Percentiles rank a stretch among this genome's conserved stretches.
phyloP scores from a whole-genome alignment of 371 early-diverging fungal species.

The Dichotomocladium elegans region DNA sequence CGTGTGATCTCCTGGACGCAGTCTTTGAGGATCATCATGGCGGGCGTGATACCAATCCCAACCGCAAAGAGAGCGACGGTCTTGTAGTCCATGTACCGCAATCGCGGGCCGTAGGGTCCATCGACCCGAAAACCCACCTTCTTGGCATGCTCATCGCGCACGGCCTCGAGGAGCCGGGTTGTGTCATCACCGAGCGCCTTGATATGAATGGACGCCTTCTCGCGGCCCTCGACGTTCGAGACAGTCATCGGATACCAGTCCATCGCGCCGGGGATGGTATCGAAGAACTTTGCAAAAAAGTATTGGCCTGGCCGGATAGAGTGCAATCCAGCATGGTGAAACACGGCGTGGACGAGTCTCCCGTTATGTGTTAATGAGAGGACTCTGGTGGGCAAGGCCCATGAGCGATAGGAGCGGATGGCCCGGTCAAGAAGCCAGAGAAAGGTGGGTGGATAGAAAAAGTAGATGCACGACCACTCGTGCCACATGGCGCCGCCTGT shows the following conservation, averaged over 20 bases:
- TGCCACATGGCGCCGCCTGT: conserved; percentile 33
- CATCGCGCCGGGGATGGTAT: conserved; percentile 11
- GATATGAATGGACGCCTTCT: conserved; percentile 28
- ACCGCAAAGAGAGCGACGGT: conserved; percentile 26
- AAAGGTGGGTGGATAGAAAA: conserved; percentile 28
- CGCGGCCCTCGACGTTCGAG: conserved; percentile 6
- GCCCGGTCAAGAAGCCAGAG: conserved; percentile 36
- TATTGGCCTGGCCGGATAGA: conserved; percentile 42
- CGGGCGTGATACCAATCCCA: conserved; percentile 44
- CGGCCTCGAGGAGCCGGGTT: conserved; percentile 7
- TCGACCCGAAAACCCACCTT: conserved; percentile 25
- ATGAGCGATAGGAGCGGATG: conserved; percentile 34
- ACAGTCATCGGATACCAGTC: conserved; percentile 45
- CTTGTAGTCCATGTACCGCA: conserved; percentile 32
- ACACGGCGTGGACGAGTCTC: conserved; percentile 30
- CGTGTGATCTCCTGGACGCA: conserved; percentile 23
- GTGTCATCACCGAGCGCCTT: conserved; percentile 39
- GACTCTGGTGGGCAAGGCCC: conserved; percentile 14
- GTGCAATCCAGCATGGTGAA: conserved; percentile 14
- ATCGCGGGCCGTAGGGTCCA: conserved; percentile 38
- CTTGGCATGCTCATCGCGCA: conserved; percentile 1
- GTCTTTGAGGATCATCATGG: conserved; percentile 34
- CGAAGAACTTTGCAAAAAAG: conserved; percentile 27
- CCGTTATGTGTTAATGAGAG: conserved; percentile 16
- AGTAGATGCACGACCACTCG: conserved; percentile 31